Percentiles rank a stretch among this genome's conserved stretches.
Conservation (phyloP, 305 asterid species). For the Coffea humblotiana region DNA sequence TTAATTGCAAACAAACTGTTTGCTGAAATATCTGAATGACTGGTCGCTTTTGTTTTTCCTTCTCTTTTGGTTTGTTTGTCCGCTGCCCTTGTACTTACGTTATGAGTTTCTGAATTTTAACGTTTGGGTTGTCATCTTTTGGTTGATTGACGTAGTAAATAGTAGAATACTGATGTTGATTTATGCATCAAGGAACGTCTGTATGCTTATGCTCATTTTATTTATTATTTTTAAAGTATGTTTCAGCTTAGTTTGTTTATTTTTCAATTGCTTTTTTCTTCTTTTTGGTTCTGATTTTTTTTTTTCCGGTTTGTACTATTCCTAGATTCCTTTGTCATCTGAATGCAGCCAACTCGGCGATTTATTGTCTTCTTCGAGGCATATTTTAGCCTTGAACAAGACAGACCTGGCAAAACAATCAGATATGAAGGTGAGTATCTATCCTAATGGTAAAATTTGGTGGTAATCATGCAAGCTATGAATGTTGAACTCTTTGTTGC, state of each 20-base stretch:
- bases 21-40: slow-evolving; percentile 34
- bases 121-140: too few relatives aligned
- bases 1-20: slow-evolving; percentile 8
- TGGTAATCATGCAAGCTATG: neutral
- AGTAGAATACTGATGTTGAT: neutral
- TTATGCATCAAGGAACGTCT: neutral
- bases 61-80: too few relatives aligned
- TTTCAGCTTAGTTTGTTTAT: neutral
- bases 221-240: neutral
- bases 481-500: neutral
- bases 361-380: slow-evolving; percentile 35
- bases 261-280: too few relatives aligned
- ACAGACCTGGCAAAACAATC: slow-evolving; percentile 64
- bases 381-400: slow-evolving; percentile 67
- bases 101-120: too few relatives aligned
- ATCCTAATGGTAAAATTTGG: neutral
- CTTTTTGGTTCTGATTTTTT: neutral
- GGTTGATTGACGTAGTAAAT: neutral
- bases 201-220: neutral
- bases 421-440: slow-evolving; percentile 51
- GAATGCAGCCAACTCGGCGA: slow-evolving; percentile 46
- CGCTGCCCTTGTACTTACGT: too few relatives aligned
- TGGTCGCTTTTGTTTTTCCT: slow-evolving; percentile 3
- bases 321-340: slow-evolving; percentile 76
- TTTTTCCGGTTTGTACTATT: neutral